Evolutionary conservation across 495 filamentous ascomycete genomes (phyloP), one percentile per base, ranked within the genome.

Genomic region (Friedmanniomyces endolithicus): DNA sequence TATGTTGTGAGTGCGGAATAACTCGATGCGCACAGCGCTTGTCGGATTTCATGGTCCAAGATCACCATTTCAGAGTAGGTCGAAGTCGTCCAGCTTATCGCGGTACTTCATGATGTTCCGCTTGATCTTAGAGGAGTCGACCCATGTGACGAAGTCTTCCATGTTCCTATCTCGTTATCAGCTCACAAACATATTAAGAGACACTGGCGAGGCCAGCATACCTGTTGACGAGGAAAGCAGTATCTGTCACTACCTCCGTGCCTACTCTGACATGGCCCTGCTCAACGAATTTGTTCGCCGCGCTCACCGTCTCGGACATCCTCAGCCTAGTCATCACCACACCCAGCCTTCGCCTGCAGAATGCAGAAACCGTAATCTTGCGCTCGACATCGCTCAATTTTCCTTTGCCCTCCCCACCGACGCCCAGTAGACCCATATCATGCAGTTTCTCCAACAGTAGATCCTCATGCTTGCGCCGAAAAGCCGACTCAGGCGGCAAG

Each of bases 131-230:
- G 85, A 90, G 49, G 84, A 85, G 61, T 94, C 87, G 27, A 90
- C 86, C 92, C 92, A 98, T 3, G 92, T 97, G 23, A 98, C 85
- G 55, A 90, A 96, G 69, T 98, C 92, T 72, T 97, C 92, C 82
- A 95, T 85, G 62, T 82, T 87, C 56, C 83, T 75, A 48, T 45
- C 2, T 0, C 16, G 27, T 41, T 31, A 71, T 74, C 33, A 75
- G 71, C 56, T 76, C 8, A 14, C 25, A 37, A 2, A 27, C 19
- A 44, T 17, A 47, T 53, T 58, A 27, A 58, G 11, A 2, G 8
- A 47, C 16, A 48, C 34, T 11, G 3, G 11, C n/a, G 0, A 1
- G 11, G 29, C 12, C 14, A 50, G 45, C 63, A 12, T 54, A 71
- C 68, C 84, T 71, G 29, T 81, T 85, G 16, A 89, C 84, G 48